phyloP scores from a whole-genome alignment of 2,329 filamentous ascomycete species.

The Fusarium sp. region DNA sequence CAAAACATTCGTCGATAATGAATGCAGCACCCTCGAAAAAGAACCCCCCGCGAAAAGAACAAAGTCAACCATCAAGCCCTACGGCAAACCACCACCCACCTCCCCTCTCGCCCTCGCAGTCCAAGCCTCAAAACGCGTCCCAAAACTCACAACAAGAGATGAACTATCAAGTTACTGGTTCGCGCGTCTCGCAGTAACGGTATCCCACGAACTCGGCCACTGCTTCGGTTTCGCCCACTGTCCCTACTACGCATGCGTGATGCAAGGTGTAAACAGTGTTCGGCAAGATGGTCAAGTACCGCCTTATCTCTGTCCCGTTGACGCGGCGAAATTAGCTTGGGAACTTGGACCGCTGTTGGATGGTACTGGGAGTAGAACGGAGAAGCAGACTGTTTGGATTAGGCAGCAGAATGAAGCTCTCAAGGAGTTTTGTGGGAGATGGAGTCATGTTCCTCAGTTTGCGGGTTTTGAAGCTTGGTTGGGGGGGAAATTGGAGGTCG shows the following conservation, averaged over 20 bases:
- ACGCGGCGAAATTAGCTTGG: slow-evolving; percentile 63
- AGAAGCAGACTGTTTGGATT: slow-evolving; percentile 32
- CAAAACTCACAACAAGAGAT: slow-evolving; percentile 39
- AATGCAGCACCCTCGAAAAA: slow-evolving; percentile 43
- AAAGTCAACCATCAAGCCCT: background rate
- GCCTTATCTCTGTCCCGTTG: slow-evolving; percentile 71
- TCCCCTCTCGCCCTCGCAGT: slow-evolving; percentile 53
- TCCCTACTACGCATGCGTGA: slow-evolving; percentile 71
- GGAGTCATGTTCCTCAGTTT: slow-evolving; percentile 58
- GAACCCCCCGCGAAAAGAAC: background rate
- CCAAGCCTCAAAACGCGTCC: slow-evolving; percentile 39
- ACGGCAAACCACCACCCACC: background rate
- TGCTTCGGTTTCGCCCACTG: slow-evolving; percentile 76
- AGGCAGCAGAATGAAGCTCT: slow-evolving; percentile 55
- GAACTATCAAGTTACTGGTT: slow-evolving; percentile 65
- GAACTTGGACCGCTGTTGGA: slow-evolving; percentile 10
- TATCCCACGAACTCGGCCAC: slow-evolving; percentile 74
- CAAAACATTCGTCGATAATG: slow-evolving; percentile 57
- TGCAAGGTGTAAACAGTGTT: slow-evolving; percentile 70
- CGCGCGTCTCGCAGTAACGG: slow-evolving; percentile 66
- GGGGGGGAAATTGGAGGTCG: slow-evolving; percentile 22
- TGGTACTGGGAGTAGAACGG: slow-evolving; percentile 34
- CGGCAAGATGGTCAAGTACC: slow-evolving; percentile 71
- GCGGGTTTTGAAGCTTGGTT: slow-evolving; percentile 60
- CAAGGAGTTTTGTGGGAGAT: slow-evolving; percentile 55